Evolutionary conservation across 2,329 filamentous ascomycete genomes (phyloP), one percentile per base, ranked within the genome.

Genomic region (Botrytis deweyae): DNA sequence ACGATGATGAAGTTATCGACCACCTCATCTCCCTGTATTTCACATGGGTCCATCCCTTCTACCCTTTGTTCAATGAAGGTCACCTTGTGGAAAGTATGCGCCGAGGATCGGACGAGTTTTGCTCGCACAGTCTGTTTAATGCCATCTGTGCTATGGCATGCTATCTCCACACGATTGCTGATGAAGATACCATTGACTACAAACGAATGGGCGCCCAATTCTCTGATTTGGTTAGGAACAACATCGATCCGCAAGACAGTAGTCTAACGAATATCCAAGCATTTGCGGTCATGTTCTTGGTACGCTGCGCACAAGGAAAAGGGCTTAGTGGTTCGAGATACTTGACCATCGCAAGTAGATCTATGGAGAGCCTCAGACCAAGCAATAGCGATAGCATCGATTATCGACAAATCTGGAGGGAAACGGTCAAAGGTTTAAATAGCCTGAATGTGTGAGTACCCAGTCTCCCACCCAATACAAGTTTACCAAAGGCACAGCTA

Each of bases 21-120:
- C 81, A 82, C 69, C 73, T 82, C 2, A 79, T 82, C 65, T 76
- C 79, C 49, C 74, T 82, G 22, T 82, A 81, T 69, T 82, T 82
- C 73, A 76, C 79, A 22, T 82, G 81, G 81, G 74, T 82, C 9
- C 81, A 82, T 74, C 81, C 81, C 5, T 78, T 81, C n/a, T 79
- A 81, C 70, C 80, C 80, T 33, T 67, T 81, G 55, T 81, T 82
- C 73, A 78, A 76, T 52, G 80, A 81, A 66, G 77, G 77, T 22
- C 76, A 75, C 67, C 82, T 82, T 69, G 75, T 78, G 16, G 73
- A 80, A 14, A 77, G 77, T 70, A 81, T 79, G 72, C 74, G 72
- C 52, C 68, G 52, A n/a, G 72, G 78, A 44, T 76, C 74, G 14
- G 59, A 73, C 0, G 63, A 64, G 7, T 80, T 78, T 68, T 82